Evolutionary conservation across 805 yeast species (phyloP).

Genomic region (Yarrowia phangngaensis): DNA sequence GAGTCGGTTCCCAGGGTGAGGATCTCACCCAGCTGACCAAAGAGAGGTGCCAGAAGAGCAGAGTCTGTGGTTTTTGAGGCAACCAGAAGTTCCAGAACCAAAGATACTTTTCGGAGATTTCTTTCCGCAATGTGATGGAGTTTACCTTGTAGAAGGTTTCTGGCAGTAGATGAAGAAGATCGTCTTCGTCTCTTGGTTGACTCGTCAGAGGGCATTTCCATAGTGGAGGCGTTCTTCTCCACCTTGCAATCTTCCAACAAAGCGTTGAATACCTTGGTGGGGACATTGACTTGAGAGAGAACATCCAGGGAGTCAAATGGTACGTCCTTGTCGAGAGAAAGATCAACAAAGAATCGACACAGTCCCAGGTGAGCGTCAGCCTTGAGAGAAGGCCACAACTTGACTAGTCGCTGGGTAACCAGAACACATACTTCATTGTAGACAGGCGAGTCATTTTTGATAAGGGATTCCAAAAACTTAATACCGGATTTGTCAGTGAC

Average conservation of each 20-base stretch:
- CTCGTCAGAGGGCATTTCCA: constrained; percentile 33
- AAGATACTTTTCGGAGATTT: constrained; percentile 73
- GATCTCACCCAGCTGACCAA: constrained; percentile 42
- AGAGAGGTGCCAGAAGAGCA: constrained; percentile 38
- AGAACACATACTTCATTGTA: constrained; percentile 39
- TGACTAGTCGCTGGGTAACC: constrained; percentile 51
- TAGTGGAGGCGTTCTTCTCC: constrained; percentile 43
- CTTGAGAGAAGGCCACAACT: constrained; percentile 56
- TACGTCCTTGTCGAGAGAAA: constrained; percentile 44
- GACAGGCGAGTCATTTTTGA: constrained; percentile 41
- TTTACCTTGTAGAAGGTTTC: constrained; percentile 48
- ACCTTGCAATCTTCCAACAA: constrained; percentile 59
- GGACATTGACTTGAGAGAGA: constrained; percentile 55
- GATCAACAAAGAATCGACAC: constrained; percentile 57
- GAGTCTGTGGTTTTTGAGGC: constrained; percentile 37
- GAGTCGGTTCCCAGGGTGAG: constrained; percentile 79
- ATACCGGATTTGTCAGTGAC: constrained; percentile 61
- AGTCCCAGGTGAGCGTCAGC: constrained; percentile 55
- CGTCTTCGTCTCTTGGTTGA: constrained; percentile 68
- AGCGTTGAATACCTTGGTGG: constrained; percentile 54
- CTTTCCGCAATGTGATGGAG: constrained; percentile 69
- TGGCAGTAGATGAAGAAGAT: constrained; percentile 71
- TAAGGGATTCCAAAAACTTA: constrained; percentile 54
- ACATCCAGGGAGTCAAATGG: constrained; percentile 47
- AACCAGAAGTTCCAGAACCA: constrained; percentile 76